A percentile compares a stretch with the other conserved stretches of the same genome.
phyloP scores from a whole-genome alignment of 345 rosid genomes.

The Salix purpurea region DNA sequence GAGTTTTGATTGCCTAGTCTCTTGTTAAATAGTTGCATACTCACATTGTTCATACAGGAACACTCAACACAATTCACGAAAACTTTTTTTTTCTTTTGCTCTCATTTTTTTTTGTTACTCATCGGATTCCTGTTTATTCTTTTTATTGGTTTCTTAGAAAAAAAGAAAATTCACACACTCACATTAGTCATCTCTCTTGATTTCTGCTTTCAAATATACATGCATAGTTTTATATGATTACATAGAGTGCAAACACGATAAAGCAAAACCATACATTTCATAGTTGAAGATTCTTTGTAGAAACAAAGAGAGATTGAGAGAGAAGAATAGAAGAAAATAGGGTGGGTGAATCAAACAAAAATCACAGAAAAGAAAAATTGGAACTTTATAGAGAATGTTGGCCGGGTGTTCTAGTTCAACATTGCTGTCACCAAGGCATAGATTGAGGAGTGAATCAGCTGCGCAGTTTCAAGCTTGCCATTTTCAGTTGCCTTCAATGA shows the following conservation, averaged over 20 bases:
- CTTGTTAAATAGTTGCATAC: constrained; percentile 12
- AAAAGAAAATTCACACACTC: constrained; percentile 39
- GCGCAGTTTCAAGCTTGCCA: constrained; percentile 79
- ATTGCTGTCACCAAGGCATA: constrained; percentile 94
- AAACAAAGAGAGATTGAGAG: constrained; percentile 41
- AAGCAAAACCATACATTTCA: constrained; percentile 18
- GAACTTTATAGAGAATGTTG: constrained; percentile 81
- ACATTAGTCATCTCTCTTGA: constrained; percentile 40
- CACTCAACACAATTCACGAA: constrained; percentile 24
- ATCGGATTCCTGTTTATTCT: constrained; percentile 68
- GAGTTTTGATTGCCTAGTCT: constrained; percentile 13
- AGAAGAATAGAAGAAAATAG: constrained; percentile 22
- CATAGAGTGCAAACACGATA: constrained; percentile 19
- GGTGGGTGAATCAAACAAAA: constrained; percentile 44
- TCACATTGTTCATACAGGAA: constrained; percentile 36
- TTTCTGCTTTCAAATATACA: constrained; percentile 28
- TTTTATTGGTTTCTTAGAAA: constrained; percentile 19
- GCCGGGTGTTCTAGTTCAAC: constrained; percentile 97
- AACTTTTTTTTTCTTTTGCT: constrained; percentile 13
- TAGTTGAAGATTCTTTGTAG: constrained; percentile 18
- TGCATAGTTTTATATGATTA: constrained; percentile 19
- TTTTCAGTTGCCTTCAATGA: constrained; percentile 80
- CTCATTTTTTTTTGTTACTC: constrained; percentile 27
- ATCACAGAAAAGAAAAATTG: constrained; percentile 23
- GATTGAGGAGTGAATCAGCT: constrained; percentile 89